Conservation (phyloP, 805 yeast genomes). For the Lachancea meyersii region DNA sequence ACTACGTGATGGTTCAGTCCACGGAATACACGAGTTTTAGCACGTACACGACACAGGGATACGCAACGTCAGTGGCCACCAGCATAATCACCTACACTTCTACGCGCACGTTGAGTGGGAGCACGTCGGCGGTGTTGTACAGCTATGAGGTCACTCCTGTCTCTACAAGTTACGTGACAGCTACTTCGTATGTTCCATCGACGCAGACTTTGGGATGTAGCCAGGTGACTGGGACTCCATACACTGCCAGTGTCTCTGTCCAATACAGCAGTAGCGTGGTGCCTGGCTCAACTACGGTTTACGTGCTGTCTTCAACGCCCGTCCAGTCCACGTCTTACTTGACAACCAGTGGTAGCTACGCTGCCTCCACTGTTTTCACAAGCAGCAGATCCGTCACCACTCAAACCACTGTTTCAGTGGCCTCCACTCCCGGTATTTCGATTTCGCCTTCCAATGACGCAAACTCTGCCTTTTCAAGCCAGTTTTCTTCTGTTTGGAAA, state of each 20-base stretch:
- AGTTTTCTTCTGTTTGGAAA: not conserved
- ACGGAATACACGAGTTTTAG: slow-evolving; percentile 1
- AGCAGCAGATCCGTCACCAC: not conserved
- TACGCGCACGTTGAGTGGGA: not conserved
- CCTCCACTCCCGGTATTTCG: not conserved
- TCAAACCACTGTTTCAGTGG: not conserved
- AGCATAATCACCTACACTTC: not conserved
- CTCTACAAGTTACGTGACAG: not conserved
- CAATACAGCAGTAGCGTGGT: not conserved
- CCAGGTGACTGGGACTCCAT: not conserved
- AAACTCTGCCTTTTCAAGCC: not conserved
- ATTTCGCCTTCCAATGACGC: not conserved
- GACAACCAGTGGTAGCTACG: not conserved
- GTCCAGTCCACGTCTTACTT: not conserved
- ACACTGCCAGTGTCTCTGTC: slow-evolving; percentile 1
- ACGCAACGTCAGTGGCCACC: slow-evolving; percentile 1
- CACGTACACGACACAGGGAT: slow-evolving; percentile 2
- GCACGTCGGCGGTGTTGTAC: slow-evolving; percentile 1
- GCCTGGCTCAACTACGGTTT: not conserved
- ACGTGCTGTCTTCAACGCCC: slow-evolving; percentile 1
- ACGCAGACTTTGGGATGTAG: not conserved
- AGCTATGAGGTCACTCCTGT: slow-evolving; percentile 1
- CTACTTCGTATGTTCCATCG: slow-evolving; percentile 1
- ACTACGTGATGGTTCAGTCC: slow-evolving; percentile 1
- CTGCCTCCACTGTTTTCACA: not conserved